Conservation (phyloP, 306 rosid genomes). For the Sesbania bispinosa region DNA sequence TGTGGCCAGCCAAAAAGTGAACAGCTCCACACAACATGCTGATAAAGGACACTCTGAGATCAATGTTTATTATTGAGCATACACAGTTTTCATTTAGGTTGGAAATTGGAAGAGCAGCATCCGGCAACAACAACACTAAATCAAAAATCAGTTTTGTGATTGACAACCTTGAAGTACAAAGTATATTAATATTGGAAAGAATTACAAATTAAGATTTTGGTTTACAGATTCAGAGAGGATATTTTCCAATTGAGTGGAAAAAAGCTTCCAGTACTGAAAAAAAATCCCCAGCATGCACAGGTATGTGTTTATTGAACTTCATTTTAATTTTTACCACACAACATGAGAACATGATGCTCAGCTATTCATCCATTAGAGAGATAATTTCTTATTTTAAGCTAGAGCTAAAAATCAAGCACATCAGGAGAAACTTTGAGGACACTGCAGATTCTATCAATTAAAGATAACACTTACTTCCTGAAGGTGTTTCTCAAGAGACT, state of each 20-base stretch:
- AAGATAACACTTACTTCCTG: slow-evolving; percentile 64
- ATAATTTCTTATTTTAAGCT: not conserved
- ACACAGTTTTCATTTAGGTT: not conserved
- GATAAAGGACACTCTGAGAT: not conserved
- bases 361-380: not conserved
- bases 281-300: not conserved
- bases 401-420: not conserved
- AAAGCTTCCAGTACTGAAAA: not conserved
- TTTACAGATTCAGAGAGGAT: slow-evolving; percentile 23
- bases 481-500: slow-evolving; percentile 70
- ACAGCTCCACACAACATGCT: not conserved
- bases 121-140: not conserved
- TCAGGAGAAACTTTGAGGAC: not conserved
- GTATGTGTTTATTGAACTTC: not conserved
- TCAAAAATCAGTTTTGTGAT: not conserved
- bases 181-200: not conserved
- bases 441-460: not conserved
- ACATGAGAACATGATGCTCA: not conserved
- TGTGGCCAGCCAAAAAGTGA: not conserved
- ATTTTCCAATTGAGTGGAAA: not conserved
- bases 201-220: not conserved
- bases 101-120: not conserved
- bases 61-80: not conserved
- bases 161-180: not conserved
- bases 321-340: not conserved